A percentile compares a stretch with the other conserved stretches of the same genome.
Evolutionary conservation across 352 stramenopile genomes (phyloP).

Genomic region (Stephanocyclus meneghinianus): DNA sequence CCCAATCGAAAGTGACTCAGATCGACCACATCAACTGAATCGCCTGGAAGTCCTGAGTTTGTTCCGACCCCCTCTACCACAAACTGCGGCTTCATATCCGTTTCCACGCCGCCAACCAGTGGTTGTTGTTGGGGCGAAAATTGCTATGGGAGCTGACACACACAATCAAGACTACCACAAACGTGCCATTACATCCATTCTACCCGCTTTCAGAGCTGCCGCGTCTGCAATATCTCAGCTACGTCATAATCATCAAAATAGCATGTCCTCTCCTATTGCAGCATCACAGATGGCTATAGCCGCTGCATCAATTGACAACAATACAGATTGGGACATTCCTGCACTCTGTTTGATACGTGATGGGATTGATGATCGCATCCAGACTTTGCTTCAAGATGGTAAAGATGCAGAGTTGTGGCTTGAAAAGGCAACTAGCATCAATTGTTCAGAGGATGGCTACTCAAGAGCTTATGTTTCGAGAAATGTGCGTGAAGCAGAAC

Average conservation of each 20-base stretch:
- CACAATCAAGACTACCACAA: slow-evolving; percentile 11
- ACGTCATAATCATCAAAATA: slow-evolving; percentile 19
- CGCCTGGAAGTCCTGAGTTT: slow-evolving; percentile 33
- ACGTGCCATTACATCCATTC: slow-evolving; percentile 20
- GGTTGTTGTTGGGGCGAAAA: slow-evolving; percentile 33
- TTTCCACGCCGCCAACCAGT: slow-evolving; percentile 31
- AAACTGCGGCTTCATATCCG: slow-evolving; percentile 21
- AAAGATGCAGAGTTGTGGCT: slow-evolving; percentile 28
- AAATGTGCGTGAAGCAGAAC: too few relatives aligned
- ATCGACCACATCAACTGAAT: slow-evolving; percentile 27
- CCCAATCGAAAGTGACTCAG: background rate
- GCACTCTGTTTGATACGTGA: slow-evolving; percentile 25
- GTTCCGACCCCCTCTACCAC: slow-evolving; percentile 20
- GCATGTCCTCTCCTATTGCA: slow-evolving; percentile 11
- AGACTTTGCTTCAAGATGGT: slow-evolving; percentile 22
- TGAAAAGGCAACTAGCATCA: slow-evolving; percentile 2
- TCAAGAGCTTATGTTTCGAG: too few relatives aligned
- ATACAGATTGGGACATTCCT: slow-evolving; percentile 22
- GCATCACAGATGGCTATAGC: slow-evolving; percentile 32
- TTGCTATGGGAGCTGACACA: background rate
- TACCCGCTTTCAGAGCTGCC: slow-evolving; percentile 42
- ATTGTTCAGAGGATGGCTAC: too few relatives aligned
- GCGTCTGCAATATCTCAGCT: slow-evolving; percentile 42
- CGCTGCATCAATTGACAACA: slow-evolving; percentile 13
- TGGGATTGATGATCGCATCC: slow-evolving; percentile 34